Evolutionary conservation across 2,329 filamentous ascomycete species (phyloP).

Genomic region (Emergomyces africanus): DNA sequence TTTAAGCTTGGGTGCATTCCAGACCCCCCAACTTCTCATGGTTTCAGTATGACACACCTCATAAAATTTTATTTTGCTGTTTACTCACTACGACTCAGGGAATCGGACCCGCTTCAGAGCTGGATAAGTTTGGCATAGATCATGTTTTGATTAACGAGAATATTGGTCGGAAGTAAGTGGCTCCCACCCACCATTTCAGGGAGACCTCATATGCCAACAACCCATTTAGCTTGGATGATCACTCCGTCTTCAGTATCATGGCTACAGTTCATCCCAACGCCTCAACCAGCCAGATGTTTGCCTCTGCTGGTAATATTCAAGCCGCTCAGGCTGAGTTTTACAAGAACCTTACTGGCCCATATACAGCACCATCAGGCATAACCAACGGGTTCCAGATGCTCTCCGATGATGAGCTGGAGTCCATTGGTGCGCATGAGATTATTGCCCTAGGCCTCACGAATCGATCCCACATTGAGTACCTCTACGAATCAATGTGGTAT

Average conservation of each 20-base stretch:
- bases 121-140: slow-evolving; percentile 9
- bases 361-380: slow-evolving; percentile 20
- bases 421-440: slow-evolving; percentile 13
- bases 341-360: slow-evolving; percentile 17
- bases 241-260: slow-evolving; percentile 18
- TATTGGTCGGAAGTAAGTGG: slow-evolving; percentile 17
- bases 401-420: slow-evolving; percentile 9
- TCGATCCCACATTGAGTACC: slow-evolving; percentile 16
- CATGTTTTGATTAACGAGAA: slow-evolving; percentile 19
- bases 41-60: slow-evolving; percentile 16
- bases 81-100: slow-evolving; percentile 10
- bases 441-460: slow-evolving; percentile 13
- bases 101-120: slow-evolving; percentile 16
- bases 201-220: not conserved
- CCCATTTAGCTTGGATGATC: slow-evolving; percentile 13
- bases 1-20: slow-evolving; percentile 27
- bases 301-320: slow-evolving; percentile 13
- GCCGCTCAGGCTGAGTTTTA: slow-evolving; percentile 17
- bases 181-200: not conserved
- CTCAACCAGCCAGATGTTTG: slow-evolving; percentile 15
- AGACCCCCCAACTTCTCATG: slow-evolving; percentile 27
- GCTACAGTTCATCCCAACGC: slow-evolving; percentile 14
- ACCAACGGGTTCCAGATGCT: slow-evolving; percentile 22
- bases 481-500: slow-evolving; percentile 15
- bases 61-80: not conserved